A percentile compares a stretch with the other conserved stretches of the same genome.
phyloP scores from a whole-genome alignment of 2,329 filamentous ascomycete species.

The Epichloe sibirici region DNA sequence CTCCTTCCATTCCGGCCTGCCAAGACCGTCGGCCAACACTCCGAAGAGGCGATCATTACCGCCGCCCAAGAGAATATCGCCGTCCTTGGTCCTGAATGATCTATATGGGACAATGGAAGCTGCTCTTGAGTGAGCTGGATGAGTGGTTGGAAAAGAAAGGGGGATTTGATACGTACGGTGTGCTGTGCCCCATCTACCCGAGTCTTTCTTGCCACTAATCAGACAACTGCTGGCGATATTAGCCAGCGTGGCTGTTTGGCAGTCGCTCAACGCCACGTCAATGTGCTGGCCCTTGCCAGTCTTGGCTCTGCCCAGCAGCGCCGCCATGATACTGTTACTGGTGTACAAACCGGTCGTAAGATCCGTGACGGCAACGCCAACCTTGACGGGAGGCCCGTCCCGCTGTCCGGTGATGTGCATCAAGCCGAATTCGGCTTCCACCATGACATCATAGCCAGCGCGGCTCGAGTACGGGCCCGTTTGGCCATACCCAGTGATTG shows the following conservation, averaged over 20 bases:
- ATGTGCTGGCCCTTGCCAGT: constrained; percentile 83
- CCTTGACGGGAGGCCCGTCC: constrained; percentile 87
- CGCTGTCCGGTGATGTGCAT: constrained; percentile 96
- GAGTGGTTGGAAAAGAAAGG: neutral
- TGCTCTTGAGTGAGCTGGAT: constrained; percentile 19
- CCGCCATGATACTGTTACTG: constrained; percentile 90
- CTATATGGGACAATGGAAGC: constrained; percentile 96
- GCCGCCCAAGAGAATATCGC: constrained; percentile 58
- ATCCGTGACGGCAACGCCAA: constrained; percentile 93
- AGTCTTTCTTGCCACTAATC: constrained; percentile 76
- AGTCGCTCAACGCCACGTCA: constrained; percentile 83
- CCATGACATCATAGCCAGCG: constrained; percentile 98
- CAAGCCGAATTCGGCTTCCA: constrained; percentile 92
- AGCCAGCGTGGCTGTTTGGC: constrained; percentile 85
- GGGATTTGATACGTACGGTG: constrained; percentile 52
- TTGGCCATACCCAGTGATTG: constrained; percentile 94
- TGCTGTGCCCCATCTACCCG: constrained; percentile 88
- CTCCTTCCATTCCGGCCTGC: constrained; percentile 45
- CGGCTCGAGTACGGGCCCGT: constrained; percentile 79
- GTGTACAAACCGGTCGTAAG: constrained; percentile 92
- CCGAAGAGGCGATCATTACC: constrained; percentile 62
- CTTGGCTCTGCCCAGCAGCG: constrained; percentile 61
- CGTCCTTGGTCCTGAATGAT: constrained; percentile 64
- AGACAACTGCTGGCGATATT: constrained; percentile 91
- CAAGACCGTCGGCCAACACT: constrained; percentile 48